phyloP scores from a whole-genome alignment of 2,329 filamentous ascomycete species.

The Colletotrichum sp. region DNA sequence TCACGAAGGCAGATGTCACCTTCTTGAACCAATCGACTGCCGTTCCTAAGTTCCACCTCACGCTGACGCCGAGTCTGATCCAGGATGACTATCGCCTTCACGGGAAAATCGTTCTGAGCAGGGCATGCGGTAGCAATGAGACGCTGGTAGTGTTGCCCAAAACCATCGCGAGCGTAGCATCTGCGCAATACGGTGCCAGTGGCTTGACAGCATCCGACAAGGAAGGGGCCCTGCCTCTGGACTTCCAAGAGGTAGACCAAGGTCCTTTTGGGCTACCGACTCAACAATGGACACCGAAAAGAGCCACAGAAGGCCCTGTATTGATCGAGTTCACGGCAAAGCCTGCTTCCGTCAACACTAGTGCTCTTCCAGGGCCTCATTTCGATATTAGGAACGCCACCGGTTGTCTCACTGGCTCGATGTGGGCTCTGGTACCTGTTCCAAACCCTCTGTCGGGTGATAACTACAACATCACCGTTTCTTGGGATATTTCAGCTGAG shows the following conservation, averaged over 20 bases:
- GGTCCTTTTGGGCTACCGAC: neutral
- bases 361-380: neutral
- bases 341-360: neutral
- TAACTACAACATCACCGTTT: neutral
- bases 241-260: neutral
- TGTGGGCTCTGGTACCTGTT: neutral
- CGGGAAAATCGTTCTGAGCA: neutral
- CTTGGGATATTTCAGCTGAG: neutral
- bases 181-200: neutral
- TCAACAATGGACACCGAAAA: neutral
- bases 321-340: neutral
- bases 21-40: neutral
- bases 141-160: neutral
- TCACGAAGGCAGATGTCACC: neutral
- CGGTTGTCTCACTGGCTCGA: neutral
- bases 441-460: neutral
- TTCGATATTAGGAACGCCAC: neutral
- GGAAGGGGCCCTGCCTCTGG: slow-evolving; percentile 5
- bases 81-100: neutral
- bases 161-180: neutral
- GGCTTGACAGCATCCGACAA: neutral
- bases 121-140: neutral
- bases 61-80: neutral
- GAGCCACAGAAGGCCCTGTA: neutral
- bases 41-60: neutral